Evolutionary conservation across 306 rosid genomes (phyloP).

Genomic region (Bauhinia variegata): DNA sequence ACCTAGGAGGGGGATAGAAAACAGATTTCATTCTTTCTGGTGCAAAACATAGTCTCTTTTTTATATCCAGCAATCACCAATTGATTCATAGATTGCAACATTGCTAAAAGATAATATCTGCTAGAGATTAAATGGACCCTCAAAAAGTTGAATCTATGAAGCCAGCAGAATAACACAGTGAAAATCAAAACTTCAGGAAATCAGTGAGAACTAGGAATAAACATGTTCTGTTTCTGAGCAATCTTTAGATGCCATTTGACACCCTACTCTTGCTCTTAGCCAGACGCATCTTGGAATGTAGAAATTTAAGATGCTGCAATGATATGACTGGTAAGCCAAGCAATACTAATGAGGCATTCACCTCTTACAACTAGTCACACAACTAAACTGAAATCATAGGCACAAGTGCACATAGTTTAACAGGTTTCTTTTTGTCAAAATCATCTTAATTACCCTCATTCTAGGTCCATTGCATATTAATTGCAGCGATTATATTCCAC

Average conservation of each 20-base stretch:
- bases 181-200: conserved; percentile 3
- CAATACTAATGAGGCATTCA: background rate
- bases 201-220: conserved; percentile 2
- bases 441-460: background rate
- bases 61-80: conserved; percentile 12
- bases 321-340: background rate
- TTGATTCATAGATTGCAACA: conserved; percentile 11
- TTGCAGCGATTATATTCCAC: background rate
- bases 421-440: background rate
- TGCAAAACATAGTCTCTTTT: conserved; percentile 11
- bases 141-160: conserved; percentile 16
- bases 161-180: conserved; percentile 3
- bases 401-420: too few species aligned
- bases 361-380: background rate
- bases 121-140: background rate
- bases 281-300: conserved; percentile 10
- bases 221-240: conserved; percentile 13
- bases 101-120: background rate
- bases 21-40: background rate
- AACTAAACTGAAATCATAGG: background rate
- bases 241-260: conserved; percentile 1
- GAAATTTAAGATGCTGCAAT: background rate
- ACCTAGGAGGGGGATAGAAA: background rate
- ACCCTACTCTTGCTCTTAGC: conserved; percentile 18
- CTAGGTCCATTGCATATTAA: background rate